A percentile compares a stretch with the other conserved stretches of the same genome.
Conservation (phyloP, 495 filamentous ascomycete genomes). For the Penicillium bovifimosum region DNA sequence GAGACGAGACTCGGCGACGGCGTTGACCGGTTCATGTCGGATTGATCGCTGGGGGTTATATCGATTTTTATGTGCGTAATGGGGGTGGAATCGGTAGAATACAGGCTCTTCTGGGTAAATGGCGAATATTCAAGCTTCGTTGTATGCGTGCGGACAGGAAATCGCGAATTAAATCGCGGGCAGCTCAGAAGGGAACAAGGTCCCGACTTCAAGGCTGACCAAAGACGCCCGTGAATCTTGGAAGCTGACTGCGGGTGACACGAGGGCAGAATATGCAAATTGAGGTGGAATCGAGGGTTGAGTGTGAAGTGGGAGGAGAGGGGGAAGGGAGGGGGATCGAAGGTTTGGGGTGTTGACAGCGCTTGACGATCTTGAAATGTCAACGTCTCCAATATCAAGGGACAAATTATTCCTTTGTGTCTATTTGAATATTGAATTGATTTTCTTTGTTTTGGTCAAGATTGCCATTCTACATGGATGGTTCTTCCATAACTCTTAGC, state of each 20-base stretch:
- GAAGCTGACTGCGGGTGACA: background rate
- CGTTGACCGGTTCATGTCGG: constrained; percentile 29
- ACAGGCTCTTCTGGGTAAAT: background rate
- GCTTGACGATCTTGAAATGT: background rate
- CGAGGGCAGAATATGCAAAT: background rate
- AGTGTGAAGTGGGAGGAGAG: constrained; percentile 7
- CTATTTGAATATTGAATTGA: background rate
- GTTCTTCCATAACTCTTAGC: background rate
- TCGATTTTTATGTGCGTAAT: background rate
- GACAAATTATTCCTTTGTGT: background rate
- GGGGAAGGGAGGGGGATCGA: constrained; percentile 4
- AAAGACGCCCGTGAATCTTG: constrained; percentile 16
- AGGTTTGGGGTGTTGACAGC: background rate
- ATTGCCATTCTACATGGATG: background rate
- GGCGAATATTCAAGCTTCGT: background rate
- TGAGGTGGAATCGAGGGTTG: background rate
- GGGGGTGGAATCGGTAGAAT: background rate
- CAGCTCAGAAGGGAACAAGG: constrained; percentile 30
- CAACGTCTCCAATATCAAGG: background rate
- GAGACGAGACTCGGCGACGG: constrained; percentile 36
- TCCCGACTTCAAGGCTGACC: constrained; percentile 28
- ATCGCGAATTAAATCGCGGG: constrained; percentile 22
- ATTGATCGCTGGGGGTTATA: background rate
- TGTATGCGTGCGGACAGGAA: constrained; percentile 7
- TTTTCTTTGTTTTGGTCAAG: background rate